Evolutionary conservation across 345 rosid genomes (phyloP), one percentile per base, ranked within the genome.

Genomic region (Cardamine resedifolia): DNA sequence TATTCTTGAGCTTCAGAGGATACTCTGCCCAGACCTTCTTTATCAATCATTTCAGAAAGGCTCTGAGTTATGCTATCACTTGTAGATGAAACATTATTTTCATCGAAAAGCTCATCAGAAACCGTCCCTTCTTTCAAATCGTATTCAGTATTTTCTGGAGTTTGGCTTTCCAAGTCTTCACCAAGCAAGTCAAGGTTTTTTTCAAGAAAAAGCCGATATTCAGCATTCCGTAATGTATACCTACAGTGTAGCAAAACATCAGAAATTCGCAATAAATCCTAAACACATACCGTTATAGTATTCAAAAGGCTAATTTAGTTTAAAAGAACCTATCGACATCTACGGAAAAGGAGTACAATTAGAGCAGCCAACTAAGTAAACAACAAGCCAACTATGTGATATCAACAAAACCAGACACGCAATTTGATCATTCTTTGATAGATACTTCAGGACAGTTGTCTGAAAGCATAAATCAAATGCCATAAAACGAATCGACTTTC

Each of bases 191-290:
- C 91, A 43, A 89, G 86, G 82, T 87, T 94, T 58, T 83, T 84
- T 52, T 89, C 97, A 70, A 94, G 97, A 75, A 84, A 94, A 83
- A 94, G 97, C 76, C 92, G 88, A 72, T 91, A 89, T 49, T 94
- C 96, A 43, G 98, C 98, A 79, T 94, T 94, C 66, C 89, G 70
- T 78, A 94, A 76, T 15, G 98, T 94, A 77, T 94, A 94, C 71
- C 97, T 91, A 72, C 70, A 81, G 53, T 30, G 23, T 50, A 81
- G 20, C 62, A 58, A 70, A 39, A 31, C 19, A n/a, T 70, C 55
- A 76, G 16, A 69, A n/a, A 28, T 16, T 21, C 2, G 10, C 21
- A 7, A 23, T 30, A 41, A 26, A 58, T 15, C 49, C 26, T 0
- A 0, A 57, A 34, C 5, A 49, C 23, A 63, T 62, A 52, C 53